Evolutionary conservation across 306 rosid genomes (phyloP).

Genomic region (Cyamopsis tetragonoloba): DNA sequence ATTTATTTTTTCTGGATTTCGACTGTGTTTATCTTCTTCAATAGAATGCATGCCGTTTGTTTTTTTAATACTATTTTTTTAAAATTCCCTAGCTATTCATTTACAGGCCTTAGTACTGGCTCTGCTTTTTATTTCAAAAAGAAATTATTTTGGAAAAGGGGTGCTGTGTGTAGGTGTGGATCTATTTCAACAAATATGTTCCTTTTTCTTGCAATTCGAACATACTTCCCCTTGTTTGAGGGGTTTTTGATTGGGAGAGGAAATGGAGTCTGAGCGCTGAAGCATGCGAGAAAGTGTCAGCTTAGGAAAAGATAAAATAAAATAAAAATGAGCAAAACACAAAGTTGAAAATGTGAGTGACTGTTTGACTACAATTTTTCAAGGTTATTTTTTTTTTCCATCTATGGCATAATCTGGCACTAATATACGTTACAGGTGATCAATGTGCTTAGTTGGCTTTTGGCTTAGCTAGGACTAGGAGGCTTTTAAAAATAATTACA

Average conservation of each 20-base stretch:
- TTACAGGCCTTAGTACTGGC: neutral
- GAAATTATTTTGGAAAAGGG: neutral
- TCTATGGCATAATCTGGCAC: neutral
- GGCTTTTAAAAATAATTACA: neutral
- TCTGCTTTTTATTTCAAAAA: neutral
- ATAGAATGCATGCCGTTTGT: neutral
- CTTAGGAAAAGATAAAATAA: neutral
- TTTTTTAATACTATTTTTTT: neutral
- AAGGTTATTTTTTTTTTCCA: neutral
- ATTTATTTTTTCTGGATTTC: neutral
- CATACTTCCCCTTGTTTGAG: neutral
- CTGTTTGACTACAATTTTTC: constrained; percentile 7
- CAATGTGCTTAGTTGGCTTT: neutral
- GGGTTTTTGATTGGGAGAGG: constrained; percentile 12
- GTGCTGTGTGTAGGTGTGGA: constrained; percentile 17
- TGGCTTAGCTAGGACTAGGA: neutral
- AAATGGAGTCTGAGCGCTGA: neutral
- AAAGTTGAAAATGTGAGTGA: no score
- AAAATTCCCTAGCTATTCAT: neutral
- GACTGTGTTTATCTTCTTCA: neutral
- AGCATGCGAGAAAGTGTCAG: neutral
- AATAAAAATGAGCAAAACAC: neutral
- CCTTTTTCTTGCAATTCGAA: neutral
- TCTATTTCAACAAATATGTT: neutral
- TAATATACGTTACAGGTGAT: neutral